Percentiles rank a stretch among this genome's conserved stretches.
Evolutionary conservation across 176 grass and related monocot species (phyloP).

Genomic region (Avena insularis): DNA sequence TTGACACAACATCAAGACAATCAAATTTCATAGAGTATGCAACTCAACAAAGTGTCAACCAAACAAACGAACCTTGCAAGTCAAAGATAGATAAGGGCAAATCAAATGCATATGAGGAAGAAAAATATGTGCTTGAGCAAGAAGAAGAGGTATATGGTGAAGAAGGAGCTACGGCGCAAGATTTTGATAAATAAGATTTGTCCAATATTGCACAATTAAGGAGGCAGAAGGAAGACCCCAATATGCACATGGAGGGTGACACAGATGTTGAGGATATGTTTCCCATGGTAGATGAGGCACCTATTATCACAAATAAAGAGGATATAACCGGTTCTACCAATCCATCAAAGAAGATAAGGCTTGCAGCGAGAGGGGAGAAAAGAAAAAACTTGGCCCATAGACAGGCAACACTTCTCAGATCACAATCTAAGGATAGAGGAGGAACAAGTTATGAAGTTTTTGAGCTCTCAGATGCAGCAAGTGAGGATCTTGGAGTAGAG

Average conservation of each 20-base stretch:
- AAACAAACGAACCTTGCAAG: neutral
- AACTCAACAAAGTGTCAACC: neutral
- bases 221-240: neutral
- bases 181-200: neutral
- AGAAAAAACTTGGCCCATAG: neutral
- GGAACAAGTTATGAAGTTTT: neutral
- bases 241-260: neutral
- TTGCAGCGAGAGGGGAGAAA: neutral
- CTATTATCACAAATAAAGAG: neutral
- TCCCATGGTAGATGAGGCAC: neutral
- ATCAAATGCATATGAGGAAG: neutral
- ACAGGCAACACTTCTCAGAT: neutral
- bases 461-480: neutral
- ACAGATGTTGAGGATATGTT: neutral
- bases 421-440: neutral
- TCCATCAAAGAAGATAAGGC: neutral
- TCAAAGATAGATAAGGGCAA: neutral
- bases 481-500: neutral
- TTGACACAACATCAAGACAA: neutral
- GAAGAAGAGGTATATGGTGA: neutral
- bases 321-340: neutral
- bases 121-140: neutral
- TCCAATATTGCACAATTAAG: neutral
- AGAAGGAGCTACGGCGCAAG: neutral
- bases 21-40: neutral